Evolutionary conservation across 768 basidiomycete genomes (phyloP), one percentile per base, ranked within the genome.

Genomic region (Austroboletus eburneus): DNA sequence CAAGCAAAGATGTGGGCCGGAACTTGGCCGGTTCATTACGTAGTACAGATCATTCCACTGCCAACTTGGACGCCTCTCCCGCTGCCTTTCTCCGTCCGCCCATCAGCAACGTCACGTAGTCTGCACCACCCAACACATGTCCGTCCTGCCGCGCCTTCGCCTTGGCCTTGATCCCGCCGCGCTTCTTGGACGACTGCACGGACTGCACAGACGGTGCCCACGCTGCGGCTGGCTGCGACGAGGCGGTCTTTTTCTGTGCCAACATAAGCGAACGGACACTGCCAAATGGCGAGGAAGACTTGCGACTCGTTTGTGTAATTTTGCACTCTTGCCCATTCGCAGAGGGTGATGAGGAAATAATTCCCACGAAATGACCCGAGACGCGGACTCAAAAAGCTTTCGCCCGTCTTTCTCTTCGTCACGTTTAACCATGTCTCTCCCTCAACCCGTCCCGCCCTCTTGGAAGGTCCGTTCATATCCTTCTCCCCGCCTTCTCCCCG

Each of bases 401-500:
- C 1, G 3, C 2, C 21, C 21, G 20, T 36, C 8, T 43, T 37
- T 37, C 50, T 47, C 39, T 45, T 47, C 52, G 55, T 46, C 34
- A 44, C 56, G 45, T 48, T 35, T 64, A 27, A 71, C 21, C 45
- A 92, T 91, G 90, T 88, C 90, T 67, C 78, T 91, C 61, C 90
- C 93, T 68, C 93, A 95, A 64, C 91, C 93, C 53, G 93, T 96
- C 59, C 93, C 92, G 68, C 93, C 92, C 48, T 92, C 90, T 64
- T 96, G 92, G 92, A 94, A 94, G 83, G 92, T 86, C 16, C n/a
- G n/a, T 34, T 56, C 29, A 14, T 45, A 17, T 13, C 18, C 10
- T 14, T 9, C 20, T 5, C 39, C 20, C 13, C 1, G 9, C 18
- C 14, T 1, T 14, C 17, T 22, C 9, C 8, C 35, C 4, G 9